Conservation (phyloP, 2,329 filamentous ascomycete genomes). For the Fusarium aywerte region DNA sequence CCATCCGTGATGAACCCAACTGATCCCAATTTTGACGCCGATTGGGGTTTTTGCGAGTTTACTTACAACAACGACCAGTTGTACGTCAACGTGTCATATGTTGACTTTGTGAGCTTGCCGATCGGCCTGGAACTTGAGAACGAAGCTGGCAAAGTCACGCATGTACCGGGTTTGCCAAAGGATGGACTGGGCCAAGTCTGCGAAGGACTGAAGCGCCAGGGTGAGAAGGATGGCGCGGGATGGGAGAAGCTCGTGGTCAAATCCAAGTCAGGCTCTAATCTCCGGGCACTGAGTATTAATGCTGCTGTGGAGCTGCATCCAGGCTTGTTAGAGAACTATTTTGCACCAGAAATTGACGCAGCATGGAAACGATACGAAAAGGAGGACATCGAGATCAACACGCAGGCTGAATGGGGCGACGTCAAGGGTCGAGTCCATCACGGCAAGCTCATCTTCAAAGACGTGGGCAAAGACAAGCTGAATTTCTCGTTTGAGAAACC, state of each 20-base stretch:
- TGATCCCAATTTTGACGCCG: slow-evolving; percentile 69
- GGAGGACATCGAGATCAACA: slow-evolving; percentile 61
- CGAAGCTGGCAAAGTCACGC: slow-evolving; percentile 56
- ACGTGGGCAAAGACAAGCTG: slow-evolving; percentile 51
- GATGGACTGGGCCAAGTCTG: slow-evolving; percentile 61
- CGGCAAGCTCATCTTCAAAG: slow-evolving; percentile 55
- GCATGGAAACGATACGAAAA: slow-evolving; percentile 63
- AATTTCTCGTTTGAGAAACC: slow-evolving; percentile 57
- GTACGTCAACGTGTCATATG: slow-evolving; percentile 77
- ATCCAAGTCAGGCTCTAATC: slow-evolving; percentile 51
- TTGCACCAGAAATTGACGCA: slow-evolving; percentile 59
- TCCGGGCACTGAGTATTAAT: slow-evolving; percentile 66
- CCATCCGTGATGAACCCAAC: slow-evolving; percentile 74
- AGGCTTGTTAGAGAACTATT: slow-evolving; percentile 63
- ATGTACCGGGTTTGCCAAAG: slow-evolving; percentile 61
- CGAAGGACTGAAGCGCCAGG: slow-evolving; percentile 57
- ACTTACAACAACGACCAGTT: slow-evolving; percentile 71
- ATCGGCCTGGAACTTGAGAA: slow-evolving; percentile 66
- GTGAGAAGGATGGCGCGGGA: slow-evolving; percentile 57
- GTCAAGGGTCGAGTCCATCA: slow-evolving; percentile 57
- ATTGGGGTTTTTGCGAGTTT: slow-evolving; percentile 77
- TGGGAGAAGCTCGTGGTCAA: slow-evolving; percentile 65
- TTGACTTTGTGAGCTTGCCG: slow-evolving; percentile 79
- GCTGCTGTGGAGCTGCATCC: slow-evolving; percentile 58
- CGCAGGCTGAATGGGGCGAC: slow-evolving; percentile 63